Conservation (phyloP, 768 basidiomycete species). For the Polyporus arcularius region DNA sequence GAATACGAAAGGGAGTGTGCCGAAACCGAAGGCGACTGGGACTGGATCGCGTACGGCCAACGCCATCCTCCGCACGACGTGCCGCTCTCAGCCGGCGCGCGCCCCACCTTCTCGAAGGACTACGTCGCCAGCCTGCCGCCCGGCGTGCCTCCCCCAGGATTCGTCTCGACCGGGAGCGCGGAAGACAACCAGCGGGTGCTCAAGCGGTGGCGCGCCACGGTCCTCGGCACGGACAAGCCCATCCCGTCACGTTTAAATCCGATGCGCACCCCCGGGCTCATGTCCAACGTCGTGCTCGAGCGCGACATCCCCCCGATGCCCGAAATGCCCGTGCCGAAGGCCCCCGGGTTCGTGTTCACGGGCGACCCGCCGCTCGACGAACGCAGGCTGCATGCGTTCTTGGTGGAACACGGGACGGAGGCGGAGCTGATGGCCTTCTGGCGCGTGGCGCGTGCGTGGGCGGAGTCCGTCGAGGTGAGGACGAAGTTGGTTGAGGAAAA, state of each 20-base stretch:
- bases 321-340: neutral
- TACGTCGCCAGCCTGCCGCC: neutral
- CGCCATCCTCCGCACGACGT: neutral
- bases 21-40: neutral
- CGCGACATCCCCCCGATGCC: neutral
- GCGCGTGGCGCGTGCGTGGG: neutral
- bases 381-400: neutral
- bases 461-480: no score
- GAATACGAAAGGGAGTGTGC: neutral
- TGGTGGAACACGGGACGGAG: neutral
- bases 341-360: neutral
- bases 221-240: neutral
- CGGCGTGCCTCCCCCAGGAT: neutral
- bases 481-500: no score
- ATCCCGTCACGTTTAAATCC: no score
- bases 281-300: neutral
- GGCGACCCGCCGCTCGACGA: slow-evolving; percentile 5
- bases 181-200: neutral
- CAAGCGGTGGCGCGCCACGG: neutral
- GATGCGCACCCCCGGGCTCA: neutral
- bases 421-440: neutral
- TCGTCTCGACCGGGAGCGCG: slow-evolving; percentile 1
- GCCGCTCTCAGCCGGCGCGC: neutral
- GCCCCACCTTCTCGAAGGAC: neutral
- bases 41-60: neutral